These are phyloP conservation scores for Melanogaster broomeanus DNA, from an alignment of 768 basidiomycete species.

Conservation along the genomic window DNA sequence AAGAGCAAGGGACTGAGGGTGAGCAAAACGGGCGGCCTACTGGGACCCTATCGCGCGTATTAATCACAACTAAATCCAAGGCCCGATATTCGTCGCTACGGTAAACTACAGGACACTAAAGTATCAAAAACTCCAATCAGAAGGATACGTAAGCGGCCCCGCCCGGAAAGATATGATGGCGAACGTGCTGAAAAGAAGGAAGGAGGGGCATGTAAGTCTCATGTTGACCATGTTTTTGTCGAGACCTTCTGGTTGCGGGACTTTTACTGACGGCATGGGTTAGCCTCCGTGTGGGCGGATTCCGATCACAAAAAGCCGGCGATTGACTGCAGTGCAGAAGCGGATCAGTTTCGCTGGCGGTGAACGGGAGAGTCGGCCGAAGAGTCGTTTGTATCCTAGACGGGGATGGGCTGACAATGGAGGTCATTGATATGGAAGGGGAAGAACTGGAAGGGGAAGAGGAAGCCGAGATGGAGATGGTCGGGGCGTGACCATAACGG, in stretches of 20 bases:
- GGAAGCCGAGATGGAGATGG: constrained; percentile 30
- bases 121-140: constrained; percentile 54
- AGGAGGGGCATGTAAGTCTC: constrained; percentile 62
- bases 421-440: constrained; percentile 78
- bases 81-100: constrained; percentile 60
- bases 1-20: constrained; percentile 50
- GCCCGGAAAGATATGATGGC: constrained; percentile 69
- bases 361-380: constrained; percentile 76
- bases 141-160: constrained; percentile 52
- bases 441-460: constrained; percentile 47
- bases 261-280: constrained; percentile 32
- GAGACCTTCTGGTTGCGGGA: constrained; percentile 30
- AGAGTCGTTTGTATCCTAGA: constrained; percentile 78
- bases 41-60: constrained; percentile 14
- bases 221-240: constrained; percentile 32
- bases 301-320: constrained; percentile 58
- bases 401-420: constrained; percentile 58
- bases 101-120: constrained; percentile 60
- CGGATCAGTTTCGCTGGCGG: constrained; percentile 59
- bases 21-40: constrained; percentile 32
- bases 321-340: constrained; percentile 51
- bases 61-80: constrained; percentile 42
- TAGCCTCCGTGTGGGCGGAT: constrained; percentile 52
- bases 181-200: constrained; percentile 55
- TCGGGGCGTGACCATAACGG: constrained; percentile 21